Evolutionary conservation across 2,329 filamentous ascomycete species (phyloP).

Genomic region (Epichloe glyceriae): DNA sequence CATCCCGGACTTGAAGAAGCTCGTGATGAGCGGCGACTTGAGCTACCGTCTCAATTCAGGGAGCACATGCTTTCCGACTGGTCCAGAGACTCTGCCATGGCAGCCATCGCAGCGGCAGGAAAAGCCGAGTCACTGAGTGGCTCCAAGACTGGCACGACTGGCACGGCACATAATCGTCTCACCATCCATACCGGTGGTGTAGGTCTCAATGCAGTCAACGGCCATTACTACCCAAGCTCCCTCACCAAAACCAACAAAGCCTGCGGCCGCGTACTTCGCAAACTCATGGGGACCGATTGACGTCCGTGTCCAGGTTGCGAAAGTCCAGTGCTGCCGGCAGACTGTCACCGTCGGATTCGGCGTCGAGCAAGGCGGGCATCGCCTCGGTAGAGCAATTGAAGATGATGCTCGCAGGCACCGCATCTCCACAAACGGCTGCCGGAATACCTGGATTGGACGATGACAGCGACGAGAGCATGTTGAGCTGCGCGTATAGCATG

Average conservation of each 20-base stretch:
- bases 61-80: slow-evolving; percentile 71
- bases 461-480: slow-evolving; percentile 54
- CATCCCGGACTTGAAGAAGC: slow-evolving; percentile 27
- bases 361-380: slow-evolving; percentile 35
- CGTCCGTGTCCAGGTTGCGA: slow-evolving; percentile 30
- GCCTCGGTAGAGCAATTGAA: slow-evolving; percentile 53
- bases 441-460: slow-evolving; percentile 27
- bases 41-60: slow-evolving; percentile 52
- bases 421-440: slow-evolving; percentile 25
- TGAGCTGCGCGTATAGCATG: slow-evolving; percentile 55
- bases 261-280: slow-evolving; percentile 35
- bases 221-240: slow-evolving; percentile 26
- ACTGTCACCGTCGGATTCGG: slow-evolving; percentile 30
- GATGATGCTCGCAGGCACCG: slow-evolving; percentile 43
- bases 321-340: slow-evolving; percentile 43
- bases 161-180: slow-evolving; percentile 39
- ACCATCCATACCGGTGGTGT: slow-evolving; percentile 33
- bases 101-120: slow-evolving; percentile 53
- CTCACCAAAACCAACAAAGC: slow-evolving; percentile 36
- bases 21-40: slow-evolving; percentile 28
- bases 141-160: slow-evolving; percentile 52
- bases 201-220: slow-evolving; percentile 27
- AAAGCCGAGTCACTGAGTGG: slow-evolving; percentile 65
- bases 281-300: slow-evolving; percentile 20
- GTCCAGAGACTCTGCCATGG: slow-evolving; percentile 62